Evolutionary conservation across 768 basidiomycete species (phyloP).

Genomic region (Russula dissimulans): DNA sequence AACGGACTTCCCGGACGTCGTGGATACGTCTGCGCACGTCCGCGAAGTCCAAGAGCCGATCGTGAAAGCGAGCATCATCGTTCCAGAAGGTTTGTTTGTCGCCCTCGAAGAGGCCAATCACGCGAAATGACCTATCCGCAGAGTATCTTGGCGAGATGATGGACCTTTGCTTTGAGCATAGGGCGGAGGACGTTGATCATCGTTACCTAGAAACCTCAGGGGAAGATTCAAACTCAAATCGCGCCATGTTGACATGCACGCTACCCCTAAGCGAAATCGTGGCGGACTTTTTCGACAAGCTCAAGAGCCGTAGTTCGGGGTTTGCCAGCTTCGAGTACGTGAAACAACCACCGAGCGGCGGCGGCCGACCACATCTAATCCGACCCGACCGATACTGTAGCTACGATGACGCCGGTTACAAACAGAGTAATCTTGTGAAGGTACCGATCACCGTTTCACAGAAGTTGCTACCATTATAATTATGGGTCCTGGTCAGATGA

Average conservation of each 20-base stretch:
- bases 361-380: background rate
- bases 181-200: slow-evolving; percentile 78
- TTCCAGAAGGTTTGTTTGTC: slow-evolving; percentile 68
- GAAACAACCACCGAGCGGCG: background rate
- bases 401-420: slow-evolving; percentile 92
- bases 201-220: slow-evolving; percentile 64
- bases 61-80: slow-evolving; percentile 88
- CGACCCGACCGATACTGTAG: slow-evolving; percentile 35
- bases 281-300: slow-evolving; percentile 88
- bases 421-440: slow-evolving; percentile 72
- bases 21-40: slow-evolving; percentile 48
- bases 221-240: slow-evolving; percentile 44
- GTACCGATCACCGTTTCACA: slow-evolving; percentile 31
- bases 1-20: slow-evolving; percentile 85
- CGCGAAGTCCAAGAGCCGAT: slow-evolving; percentile 84
- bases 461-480: background rate
- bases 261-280: slow-evolving; percentile 92
- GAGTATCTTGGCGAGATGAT: slow-evolving; percentile 96
- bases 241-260: slow-evolving; percentile 72
- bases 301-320: slow-evolving; percentile 88
- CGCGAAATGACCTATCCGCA: slow-evolving; percentile 23
- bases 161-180: slow-evolving; percentile 80
- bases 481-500: slow-evolving; percentile 47
- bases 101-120: background rate
- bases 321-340: slow-evolving; percentile 88